These are phyloP conservation scores for Rhizopus microsporus DNA, from an alignment of 371 early-diverging fungal species.

Conservation along the genomic window DNA sequence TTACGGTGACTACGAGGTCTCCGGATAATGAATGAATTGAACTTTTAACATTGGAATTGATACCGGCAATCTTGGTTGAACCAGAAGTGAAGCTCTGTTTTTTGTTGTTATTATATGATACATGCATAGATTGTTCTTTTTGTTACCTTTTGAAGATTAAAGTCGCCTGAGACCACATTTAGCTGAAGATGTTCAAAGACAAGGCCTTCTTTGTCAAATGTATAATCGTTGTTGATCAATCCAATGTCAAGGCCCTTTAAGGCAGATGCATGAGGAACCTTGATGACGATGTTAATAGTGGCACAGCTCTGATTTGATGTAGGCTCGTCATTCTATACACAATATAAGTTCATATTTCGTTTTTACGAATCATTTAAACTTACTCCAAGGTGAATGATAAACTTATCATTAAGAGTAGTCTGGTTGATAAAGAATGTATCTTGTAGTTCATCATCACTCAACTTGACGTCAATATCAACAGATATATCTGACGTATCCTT, in stretches of 20 bases:
- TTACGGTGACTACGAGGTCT: neutral
- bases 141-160: conserved; percentile 12
- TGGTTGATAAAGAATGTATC: conserved; percentile 12
- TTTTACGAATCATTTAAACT: neutral
- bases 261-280: conserved; percentile 8
- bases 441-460: conserved; percentile 12
- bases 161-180: conserved; percentile 5
- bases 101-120: neutral
- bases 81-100: conserved; percentile 7
- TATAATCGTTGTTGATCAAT: conserved; percentile 1
- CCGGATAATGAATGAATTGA: conserved; percentile 8
- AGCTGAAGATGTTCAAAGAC: conserved; percentile 10
- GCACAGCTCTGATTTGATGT: neutral
- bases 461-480: conserved; percentile 9
- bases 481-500: neutral
- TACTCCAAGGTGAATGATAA: conserved; percentile 9
- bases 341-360: neutral
- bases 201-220: neutral
- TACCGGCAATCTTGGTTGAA: neutral
- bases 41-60: conserved; percentile 8
- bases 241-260: neutral
- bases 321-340: neutral
- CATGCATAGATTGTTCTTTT: neutral
- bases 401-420: neutral
- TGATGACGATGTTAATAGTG: conserved; percentile 9